These are phyloP conservation scores for Parathielavia hyrcaniae DNA, from an alignment of 495 filamentous ascomycete genomes.

Conservation along the genomic window DNA sequence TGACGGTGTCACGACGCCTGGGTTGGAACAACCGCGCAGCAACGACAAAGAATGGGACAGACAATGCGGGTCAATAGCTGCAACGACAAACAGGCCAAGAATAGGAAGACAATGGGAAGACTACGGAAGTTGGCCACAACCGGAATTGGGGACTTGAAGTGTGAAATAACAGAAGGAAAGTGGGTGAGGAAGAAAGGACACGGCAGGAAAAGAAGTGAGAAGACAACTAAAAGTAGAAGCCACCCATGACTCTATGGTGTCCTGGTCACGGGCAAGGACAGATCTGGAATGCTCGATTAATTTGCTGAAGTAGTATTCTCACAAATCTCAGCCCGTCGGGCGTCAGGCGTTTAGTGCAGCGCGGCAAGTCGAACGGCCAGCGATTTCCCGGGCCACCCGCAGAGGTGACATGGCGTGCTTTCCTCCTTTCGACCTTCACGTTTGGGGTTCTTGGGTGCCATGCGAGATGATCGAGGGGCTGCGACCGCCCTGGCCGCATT, in stretches of 20 bases:
- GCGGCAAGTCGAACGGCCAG: slow-evolving; percentile 12
- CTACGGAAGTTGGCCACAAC: background rate
- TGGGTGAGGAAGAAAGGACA: background rate
- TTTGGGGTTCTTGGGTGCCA: background rate
- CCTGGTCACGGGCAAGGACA: background rate
- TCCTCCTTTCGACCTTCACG: background rate
- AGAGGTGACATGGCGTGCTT: slow-evolving; percentile 6
- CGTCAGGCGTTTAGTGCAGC: slow-evolving; percentile 2
- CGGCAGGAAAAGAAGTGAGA: slow-evolving; percentile 6
- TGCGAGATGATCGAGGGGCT: slow-evolving; percentile 9
- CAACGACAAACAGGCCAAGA: slow-evolving; percentile 6
- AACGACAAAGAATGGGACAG: slow-evolving; percentile 8
- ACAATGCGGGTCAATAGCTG: background rate
- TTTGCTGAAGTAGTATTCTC: background rate
- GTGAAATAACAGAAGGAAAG: slow-evolving; percentile 6
- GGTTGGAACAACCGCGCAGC: background rate
- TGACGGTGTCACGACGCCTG: background rate
- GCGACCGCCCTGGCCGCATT: slow-evolving; percentile 7
- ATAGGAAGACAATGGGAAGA: slow-evolving; percentile 1
- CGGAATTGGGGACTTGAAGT: background rate
- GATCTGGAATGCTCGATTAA: background rate
- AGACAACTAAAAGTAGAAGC: background rate
- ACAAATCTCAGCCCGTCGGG: background rate
- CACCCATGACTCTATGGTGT: slow-evolving; percentile 6
- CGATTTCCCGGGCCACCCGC: background rate